A percentile compares a stretch with the other conserved stretches of the same genome.
These are phyloP conservation scores for Beauveria scarabaeidicola DNA, from an alignment of 2,329 filamentous ascomycete species.

Conservation along the genomic window DNA sequence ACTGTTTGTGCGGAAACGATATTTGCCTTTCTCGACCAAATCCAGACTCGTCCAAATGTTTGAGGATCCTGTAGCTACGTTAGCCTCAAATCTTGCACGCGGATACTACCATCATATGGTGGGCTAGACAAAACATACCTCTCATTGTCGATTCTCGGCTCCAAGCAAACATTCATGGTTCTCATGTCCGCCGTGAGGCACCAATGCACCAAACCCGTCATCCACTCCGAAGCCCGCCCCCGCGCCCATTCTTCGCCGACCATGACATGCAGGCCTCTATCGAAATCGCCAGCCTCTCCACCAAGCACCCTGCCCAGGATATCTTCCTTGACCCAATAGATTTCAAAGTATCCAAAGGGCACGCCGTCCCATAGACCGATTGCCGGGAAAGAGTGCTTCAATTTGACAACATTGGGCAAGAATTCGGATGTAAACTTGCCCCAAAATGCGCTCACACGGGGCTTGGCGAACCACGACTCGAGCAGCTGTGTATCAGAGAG, in stretches of 20 bases:
- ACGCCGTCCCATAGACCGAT: conserved; percentile 92
- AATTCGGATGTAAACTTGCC: conserved; percentile 59
- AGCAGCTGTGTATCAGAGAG: conserved; percentile 53
- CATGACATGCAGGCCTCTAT: conserved; percentile 80
- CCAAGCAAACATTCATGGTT: conserved; percentile 75
- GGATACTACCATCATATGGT: neutral
- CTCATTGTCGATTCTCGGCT: conserved; percentile 84
- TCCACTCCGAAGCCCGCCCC: conserved; percentile 73
- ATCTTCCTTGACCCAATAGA: conserved; percentile 98
- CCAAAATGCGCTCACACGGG: conserved; percentile 82
- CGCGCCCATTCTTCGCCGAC: conserved; percentile 89
- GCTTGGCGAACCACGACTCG: conserved; percentile 80
- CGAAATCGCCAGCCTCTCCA: conserved; percentile 64
- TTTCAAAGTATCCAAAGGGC: conserved; percentile 93
- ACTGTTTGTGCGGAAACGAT: conserved; percentile 84
- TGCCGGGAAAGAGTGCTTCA: conserved; percentile 74
- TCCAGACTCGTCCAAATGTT: conserved; percentile 63
- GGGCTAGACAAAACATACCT: conserved; percentile 49
- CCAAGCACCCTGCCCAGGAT: conserved; percentile 61
- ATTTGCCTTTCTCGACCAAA: conserved; percentile 85
- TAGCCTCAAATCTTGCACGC: conserved; percentile 7
- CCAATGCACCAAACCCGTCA: conserved; percentile 81
- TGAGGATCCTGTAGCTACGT: conserved; percentile 26
- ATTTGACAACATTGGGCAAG: conserved; percentile 54
- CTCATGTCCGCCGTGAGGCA: conserved; percentile 68